Percentiles rank a stretch among this genome's conserved stretches.
phyloP scores from a whole-genome alignment of 176 grass and related monocot species.

The Triticum turgidum region DNA sequence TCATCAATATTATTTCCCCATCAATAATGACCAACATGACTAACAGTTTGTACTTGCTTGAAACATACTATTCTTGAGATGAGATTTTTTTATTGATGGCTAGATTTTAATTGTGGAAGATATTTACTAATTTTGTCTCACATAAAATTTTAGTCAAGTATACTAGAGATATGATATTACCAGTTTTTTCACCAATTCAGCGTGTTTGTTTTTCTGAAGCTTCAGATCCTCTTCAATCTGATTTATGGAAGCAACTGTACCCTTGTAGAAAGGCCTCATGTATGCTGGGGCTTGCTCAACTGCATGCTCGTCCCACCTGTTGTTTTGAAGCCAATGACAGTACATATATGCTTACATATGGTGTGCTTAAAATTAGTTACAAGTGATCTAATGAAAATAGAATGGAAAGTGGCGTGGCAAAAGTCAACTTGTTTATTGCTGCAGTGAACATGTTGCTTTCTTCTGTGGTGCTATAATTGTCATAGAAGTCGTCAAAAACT shows the following conservation, averaged over 20 bases:
- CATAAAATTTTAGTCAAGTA: too few relatives aligned
- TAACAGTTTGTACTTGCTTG: too few relatives aligned
- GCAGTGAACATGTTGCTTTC: conserved; percentile 25
- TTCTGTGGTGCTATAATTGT: conserved; percentile 35
- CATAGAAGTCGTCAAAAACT: conserved; percentile 45
- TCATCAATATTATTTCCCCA: too few relatives aligned
- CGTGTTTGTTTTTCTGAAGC: conserved; percentile 14
- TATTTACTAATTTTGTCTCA: too few relatives aligned
- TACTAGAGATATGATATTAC: neutral
- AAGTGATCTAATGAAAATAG: neutral
- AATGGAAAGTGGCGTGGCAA: neutral
- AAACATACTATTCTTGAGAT: too few relatives aligned
- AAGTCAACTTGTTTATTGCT: conserved; percentile 44
- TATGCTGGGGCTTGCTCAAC: conserved; percentile 13
- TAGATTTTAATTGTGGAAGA: too few relatives aligned
- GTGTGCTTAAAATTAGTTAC: neutral
- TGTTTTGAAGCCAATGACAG: neutral
- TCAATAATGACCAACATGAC: too few relatives aligned
- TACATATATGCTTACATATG: neutral
- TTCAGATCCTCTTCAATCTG: conserved; percentile 26
- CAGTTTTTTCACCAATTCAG: neutral
- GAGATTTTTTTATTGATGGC: too few relatives aligned
- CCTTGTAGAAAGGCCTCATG: neutral
- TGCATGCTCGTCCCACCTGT: conserved; percentile 35
- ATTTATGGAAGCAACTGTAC: neutral